Percentiles rank a stretch among this genome's conserved stretches.
phyloP scores from a whole-genome alignment of 768 basidiomycete species.

The Hypsizygus marmoreus region DNA sequence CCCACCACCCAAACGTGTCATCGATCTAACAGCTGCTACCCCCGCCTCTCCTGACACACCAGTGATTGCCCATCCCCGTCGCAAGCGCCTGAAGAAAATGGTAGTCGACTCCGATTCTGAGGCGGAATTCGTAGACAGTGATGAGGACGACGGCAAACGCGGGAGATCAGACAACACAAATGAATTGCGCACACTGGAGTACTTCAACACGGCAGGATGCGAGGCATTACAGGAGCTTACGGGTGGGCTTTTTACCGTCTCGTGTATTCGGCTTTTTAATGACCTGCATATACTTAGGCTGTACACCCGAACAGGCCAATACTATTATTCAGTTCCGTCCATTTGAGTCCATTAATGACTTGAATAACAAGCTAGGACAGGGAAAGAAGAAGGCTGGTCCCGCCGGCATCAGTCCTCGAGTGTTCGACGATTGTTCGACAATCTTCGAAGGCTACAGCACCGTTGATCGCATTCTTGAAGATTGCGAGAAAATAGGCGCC shows the following conservation, averaged over 20 bases:
- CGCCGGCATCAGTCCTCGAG: conserved; percentile 80
- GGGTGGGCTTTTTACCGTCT: conserved; percentile 43
- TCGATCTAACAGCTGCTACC: conserved; percentile 36
- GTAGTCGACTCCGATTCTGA: conserved; percentile 73
- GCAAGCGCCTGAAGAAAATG: conserved; percentile 58
- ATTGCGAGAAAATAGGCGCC: conserved; percentile 85
- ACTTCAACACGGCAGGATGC: conserved; percentile 63
- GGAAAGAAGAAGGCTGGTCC: conserved; percentile 87
- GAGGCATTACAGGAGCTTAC: conserved; percentile 77
- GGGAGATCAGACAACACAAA: conserved; percentile 37
- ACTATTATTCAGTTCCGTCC: conserved; percentile 79
- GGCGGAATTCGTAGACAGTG: conserved; percentile 50
- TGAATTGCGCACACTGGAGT: conserved; percentile 58
- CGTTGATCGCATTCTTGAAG: conserved; percentile 86
- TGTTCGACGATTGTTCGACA: conserved; percentile 88
- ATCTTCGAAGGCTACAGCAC: conserved; percentile 85
- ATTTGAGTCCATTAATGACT: conserved; percentile 73
- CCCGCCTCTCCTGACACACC: conserved; percentile 34
- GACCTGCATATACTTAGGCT: conserved; percentile 48
- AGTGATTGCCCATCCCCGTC: conserved; percentile 42
- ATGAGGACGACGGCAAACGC: conserved; percentile 41
- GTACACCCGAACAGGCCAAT: conserved; percentile 77
- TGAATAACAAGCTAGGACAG: conserved; percentile 75
- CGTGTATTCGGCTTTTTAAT: conserved; percentile 2
- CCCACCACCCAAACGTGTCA: conserved; percentile 40